phyloP scores from a whole-genome alignment of 768 basidiomycete species.

The Leucocoprinus birnbaumii region DNA sequence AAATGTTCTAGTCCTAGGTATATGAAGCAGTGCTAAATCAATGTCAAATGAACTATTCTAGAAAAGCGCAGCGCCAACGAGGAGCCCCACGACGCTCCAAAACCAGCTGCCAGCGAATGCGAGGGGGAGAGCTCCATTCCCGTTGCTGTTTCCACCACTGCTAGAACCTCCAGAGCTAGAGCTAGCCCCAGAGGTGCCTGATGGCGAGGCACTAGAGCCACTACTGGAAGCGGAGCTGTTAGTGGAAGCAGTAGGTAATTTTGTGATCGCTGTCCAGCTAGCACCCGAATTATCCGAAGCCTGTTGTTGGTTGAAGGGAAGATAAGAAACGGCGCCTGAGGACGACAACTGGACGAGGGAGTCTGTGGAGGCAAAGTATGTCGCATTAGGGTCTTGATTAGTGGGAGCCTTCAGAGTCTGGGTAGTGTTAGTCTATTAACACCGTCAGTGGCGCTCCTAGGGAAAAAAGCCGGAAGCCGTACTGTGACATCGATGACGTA shows the following conservation, averaged over 20 bases:
- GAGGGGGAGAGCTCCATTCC: neutral
- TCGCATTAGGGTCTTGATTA: slow-evolving; percentile 54
- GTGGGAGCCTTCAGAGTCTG: slow-evolving; percentile 56
- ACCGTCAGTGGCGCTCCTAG: neutral
- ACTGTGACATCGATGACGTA: slow-evolving; percentile 73
- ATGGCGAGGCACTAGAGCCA: neutral
- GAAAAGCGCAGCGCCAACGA: slow-evolving; percentile 1
- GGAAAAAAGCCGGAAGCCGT: slow-evolving; percentile 4
- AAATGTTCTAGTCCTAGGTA: neutral
- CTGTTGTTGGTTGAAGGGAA: slow-evolving; percentile 52
- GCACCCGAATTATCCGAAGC: slow-evolving; percentile 35
- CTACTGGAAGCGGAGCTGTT: neutral
- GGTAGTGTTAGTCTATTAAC: slow-evolving; percentile 58
- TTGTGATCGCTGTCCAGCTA: slow-evolving; percentile 44
- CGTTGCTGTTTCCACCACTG: neutral
- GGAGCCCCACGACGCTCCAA: slow-evolving; percentile 2
- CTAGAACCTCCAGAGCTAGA: neutral
- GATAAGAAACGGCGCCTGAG: slow-evolving; percentile 54
- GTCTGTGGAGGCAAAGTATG: slow-evolving; percentile 59
- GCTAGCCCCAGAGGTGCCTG: neutral
- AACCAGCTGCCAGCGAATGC: slow-evolving; percentile 3
- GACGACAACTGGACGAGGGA: slow-evolving; percentile 69
- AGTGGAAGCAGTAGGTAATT: slow-evolving; percentile 36
- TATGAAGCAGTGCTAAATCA: neutral
- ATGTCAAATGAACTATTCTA: neutral